Evolutionary conservation across 768 basidiomycete species (phyloP), one percentile per base, ranked within the genome.

Genomic region (Tulasnella sp.): DNA sequence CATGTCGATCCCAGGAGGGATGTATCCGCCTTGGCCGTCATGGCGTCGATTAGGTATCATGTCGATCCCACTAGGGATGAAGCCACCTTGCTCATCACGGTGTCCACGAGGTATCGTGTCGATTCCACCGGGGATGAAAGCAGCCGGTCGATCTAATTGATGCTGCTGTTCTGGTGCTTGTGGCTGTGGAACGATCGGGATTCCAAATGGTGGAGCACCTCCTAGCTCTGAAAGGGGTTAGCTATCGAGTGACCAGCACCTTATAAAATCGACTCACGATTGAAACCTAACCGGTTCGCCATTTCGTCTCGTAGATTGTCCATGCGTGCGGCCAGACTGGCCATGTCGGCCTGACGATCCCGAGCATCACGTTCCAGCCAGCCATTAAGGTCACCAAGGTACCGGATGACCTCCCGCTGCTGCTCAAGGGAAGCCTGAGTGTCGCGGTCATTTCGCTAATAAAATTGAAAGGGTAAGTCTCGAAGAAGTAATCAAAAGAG

Each of bases 281-380:
- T 45, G 51, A 41, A 63, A 60, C 73, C 61, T 64, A 76, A 75
- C 72, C 64, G 68, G 69, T 22, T 73, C 30, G 76, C 74, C 44
- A 78, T 55, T 41, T 74, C 76, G 2, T 73, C 70, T 29, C 73
- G 68, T 4, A 81, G 66, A 50, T 72, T 70, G 63, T 79, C 75
- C 4, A 91, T 73, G 10, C 85, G 78, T 17, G 79, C 80, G 44
- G 79, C 73, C 7, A 92, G 79, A 8, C 78, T 80, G 17, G 76
- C 76, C 41, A 91, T 70, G 66, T 90, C 88, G 2, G 78, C 74
- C 62, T 87, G 87, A 22, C 89, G 82, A 69, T 89, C 86, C 48
- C 77, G 75, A 0, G 88, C 86, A 68, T 92, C 89, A 31, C 82
- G 78, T 58, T 77, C 82, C 15, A 92, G 72, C 89, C 89, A 92